Percentiles rank a stretch among this genome's conserved stretches.
Evolutionary conservation across 495 filamentous ascomycete genomes (phyloP).

Genomic region (Podospora pseudocomata): DNA sequence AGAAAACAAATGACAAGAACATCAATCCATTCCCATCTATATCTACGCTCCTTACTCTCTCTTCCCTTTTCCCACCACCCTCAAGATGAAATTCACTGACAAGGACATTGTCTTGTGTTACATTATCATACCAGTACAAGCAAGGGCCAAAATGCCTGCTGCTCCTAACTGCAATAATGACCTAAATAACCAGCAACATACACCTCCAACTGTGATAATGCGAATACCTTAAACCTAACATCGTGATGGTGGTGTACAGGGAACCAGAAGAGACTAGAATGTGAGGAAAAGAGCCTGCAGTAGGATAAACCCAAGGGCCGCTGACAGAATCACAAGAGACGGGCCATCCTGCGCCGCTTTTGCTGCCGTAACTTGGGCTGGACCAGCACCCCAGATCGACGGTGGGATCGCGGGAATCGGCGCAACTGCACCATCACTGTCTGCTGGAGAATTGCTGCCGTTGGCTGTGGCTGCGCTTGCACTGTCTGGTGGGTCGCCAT

Average conservation of each 20-base stretch:
- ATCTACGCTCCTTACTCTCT: not conserved
- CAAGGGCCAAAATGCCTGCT: constrained; percentile 1
- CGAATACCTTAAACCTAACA: constrained; percentile 8
- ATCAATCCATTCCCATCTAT: not conserved
- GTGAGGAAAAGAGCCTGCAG: constrained; percentile 10
- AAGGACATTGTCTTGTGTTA: not conserved
- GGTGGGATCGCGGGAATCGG: constrained; percentile 14
- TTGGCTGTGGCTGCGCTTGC: not conserved
- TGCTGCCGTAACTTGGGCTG: constrained; percentile 24
- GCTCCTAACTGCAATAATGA: constrained; percentile 16
- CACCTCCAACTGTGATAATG: not conserved
- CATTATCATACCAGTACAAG: not conserved
- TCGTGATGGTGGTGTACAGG: not conserved
- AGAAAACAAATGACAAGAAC: not conserved
- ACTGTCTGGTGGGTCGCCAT: constrained; percentile 11
- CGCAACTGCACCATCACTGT: constrained; percentile 9
- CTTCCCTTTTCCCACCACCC: not conserved
- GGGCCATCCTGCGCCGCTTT: constrained; percentile 13
- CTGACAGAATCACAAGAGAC: constrained; percentile 12
- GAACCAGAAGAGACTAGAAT: constrained; percentile 8
- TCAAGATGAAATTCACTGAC: not conserved
- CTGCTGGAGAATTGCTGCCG: constrained; percentile 9
- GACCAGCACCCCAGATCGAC: constrained; percentile 12
- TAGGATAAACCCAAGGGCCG: constrained; percentile 9
- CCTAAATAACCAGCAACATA: constrained; percentile 13